phyloP scores from a whole-genome alignment of 2,329 filamentous ascomycete species.

The Colletotrichum chlorophyti region DNA sequence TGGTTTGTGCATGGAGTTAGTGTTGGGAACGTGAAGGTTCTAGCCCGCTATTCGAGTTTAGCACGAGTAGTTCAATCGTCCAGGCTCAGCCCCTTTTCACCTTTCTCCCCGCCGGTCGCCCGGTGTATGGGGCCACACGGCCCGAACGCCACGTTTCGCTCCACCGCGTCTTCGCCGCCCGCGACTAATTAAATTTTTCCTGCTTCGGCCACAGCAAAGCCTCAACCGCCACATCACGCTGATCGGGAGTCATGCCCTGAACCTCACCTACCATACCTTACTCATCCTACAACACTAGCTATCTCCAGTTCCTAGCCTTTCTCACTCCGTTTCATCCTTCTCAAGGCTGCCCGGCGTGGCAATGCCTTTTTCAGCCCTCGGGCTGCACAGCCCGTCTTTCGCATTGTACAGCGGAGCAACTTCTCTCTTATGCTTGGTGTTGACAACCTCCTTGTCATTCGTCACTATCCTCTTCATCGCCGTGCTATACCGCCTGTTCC shows the following conservation, averaged over 20 bases:
- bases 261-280: neutral
- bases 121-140: slow-evolving; percentile 15
- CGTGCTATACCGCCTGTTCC: slow-evolving; percentile 44
- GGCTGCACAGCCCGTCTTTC: neutral
- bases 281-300: no score
- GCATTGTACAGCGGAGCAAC: neutral
- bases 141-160: slow-evolving; percentile 1
- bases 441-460: neutral
- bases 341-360: slow-evolving; percentile 14
- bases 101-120: no score
- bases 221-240: slow-evolving; percentile 25
- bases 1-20: neutral
- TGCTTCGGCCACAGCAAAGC: slow-evolving; percentile 9
- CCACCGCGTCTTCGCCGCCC: slow-evolving; percentile 9
- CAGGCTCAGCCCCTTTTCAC: slow-evolving; percentile 1
- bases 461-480: neutral
- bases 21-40: no score
- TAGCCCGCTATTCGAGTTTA: no score
- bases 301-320: no score
- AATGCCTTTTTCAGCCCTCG: slow-evolving; percentile 17
- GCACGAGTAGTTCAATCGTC: no score
- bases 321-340: no score
- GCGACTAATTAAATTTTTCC: neutral
- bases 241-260: neutral
- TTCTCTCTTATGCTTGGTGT: neutral